These are phyloP conservation scores for Globisporangium carolinianum DNA, from an alignment of 352 stramenopile genomes.

Conservation along the genomic window DNA sequence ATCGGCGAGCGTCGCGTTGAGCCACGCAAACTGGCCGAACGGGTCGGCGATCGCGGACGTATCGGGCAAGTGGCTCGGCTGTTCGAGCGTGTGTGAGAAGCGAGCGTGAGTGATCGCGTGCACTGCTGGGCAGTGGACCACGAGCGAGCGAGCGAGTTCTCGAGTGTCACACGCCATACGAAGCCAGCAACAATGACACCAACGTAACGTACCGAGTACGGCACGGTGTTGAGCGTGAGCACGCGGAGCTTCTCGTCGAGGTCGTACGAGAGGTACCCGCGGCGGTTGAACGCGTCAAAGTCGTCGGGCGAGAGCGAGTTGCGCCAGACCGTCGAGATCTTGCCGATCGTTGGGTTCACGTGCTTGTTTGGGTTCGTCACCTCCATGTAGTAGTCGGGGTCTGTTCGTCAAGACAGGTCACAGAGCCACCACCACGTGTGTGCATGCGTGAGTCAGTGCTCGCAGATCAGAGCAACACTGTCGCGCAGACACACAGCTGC, in stretches of 20 bases:
- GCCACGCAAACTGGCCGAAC: conserved; percentile 87
- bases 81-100: conserved; percentile 5
- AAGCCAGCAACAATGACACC: background rate
- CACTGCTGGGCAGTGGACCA: too few relatives aligned
- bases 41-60: conserved; percentile 69
- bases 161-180: background rate
- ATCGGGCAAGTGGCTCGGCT: conserved; percentile 74
- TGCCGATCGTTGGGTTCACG: conserved; percentile 49
- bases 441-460: too few relatives aligned
- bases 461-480: too few relatives aligned
- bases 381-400: conserved; percentile 69
- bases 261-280: conserved; percentile 58
- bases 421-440: background rate
- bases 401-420: conserved; percentile 15
- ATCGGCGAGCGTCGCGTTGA: conserved; percentile 62
- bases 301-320: conserved; percentile 41
- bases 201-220: conserved; percentile 53
- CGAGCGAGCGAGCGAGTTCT: background rate
- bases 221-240: conserved; percentile 76
- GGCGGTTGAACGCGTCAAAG: conserved; percentile 43
- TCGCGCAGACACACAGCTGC: background rate
- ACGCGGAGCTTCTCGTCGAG: conserved; percentile 59
- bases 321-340: conserved; percentile 44
- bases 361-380: conserved; percentile 48
- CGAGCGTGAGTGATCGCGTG: background rate